These are phyloP conservation scores for Somion occarium DNA, from an alignment of 1,284 basidiomycete genomes.

Conservation along the genomic window DNA sequence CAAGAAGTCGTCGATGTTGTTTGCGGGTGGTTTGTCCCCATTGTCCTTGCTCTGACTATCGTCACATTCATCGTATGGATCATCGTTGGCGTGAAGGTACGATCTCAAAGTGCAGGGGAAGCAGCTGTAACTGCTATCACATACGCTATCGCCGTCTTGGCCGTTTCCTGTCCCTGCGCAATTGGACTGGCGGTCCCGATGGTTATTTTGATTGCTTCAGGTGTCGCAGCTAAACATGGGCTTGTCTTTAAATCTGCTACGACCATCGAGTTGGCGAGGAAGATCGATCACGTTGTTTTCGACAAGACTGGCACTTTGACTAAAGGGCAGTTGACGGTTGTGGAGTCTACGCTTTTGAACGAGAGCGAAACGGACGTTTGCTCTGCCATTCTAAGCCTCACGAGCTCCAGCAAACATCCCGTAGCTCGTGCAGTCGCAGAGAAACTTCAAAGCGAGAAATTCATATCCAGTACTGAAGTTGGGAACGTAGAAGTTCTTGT, in stretches of 20 bases:
- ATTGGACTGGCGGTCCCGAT: conserved; percentile 35
- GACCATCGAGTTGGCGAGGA: conserved; percentile 27
- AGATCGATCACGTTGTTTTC: conserved; percentile 33
- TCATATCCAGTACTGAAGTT: conserved; percentile 6
- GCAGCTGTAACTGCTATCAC: conserved; percentile 31
- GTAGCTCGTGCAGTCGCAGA: conserved; percentile 29
- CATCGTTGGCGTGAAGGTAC: conserved; percentile 28
- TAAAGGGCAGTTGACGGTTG: conserved; percentile 30
- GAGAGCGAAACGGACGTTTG: conserved; percentile 13
- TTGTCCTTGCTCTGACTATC: conserved; percentile 27
- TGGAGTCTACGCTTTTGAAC: conserved; percentile 20
- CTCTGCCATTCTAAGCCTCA: conserved; percentile 20
- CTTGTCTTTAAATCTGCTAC: conserved; percentile 32
- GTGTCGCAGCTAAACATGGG: conserved; percentile 29
- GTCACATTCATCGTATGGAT: conserved; percentile 36
- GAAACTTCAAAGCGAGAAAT: conserved; percentile 12
- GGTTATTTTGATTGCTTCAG: conserved; percentile 32
- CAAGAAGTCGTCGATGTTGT: conserved; percentile 37
- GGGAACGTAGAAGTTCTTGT: conserved; percentile 27
- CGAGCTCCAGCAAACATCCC: conserved; percentile 28
- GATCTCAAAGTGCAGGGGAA: conserved; percentile 20
- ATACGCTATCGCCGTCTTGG: conserved; percentile 38
- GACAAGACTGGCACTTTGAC: conserved; percentile 47
- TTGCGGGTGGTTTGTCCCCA: conserved; percentile 31
- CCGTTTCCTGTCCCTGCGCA: conserved; percentile 41